phyloP scores from a whole-genome alignment of 2,329 filamentous ascomycete species.

The Corinectria fuckeliana region DNA sequence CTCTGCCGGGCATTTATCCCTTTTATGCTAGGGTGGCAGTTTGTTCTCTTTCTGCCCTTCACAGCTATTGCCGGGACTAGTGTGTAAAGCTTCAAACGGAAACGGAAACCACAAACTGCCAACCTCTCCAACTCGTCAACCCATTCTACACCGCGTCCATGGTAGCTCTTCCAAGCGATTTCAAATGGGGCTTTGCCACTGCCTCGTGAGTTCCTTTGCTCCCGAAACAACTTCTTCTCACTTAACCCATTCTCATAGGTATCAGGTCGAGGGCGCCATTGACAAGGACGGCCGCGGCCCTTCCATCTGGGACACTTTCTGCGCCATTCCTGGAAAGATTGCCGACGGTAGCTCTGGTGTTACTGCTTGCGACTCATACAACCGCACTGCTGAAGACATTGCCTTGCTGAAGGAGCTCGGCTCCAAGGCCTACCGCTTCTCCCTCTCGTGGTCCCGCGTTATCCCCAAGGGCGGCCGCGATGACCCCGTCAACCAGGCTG shows the following conservation, averaged over 20 bases:
- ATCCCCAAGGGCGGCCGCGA: constrained; percentile 85
- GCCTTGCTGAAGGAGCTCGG: constrained; percentile 76
- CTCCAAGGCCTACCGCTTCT: constrained; percentile 81
- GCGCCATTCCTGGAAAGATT: constrained; percentile 80
- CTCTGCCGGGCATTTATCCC: background rate
- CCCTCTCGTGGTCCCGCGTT: constrained; percentile 82
- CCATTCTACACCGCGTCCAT: constrained; percentile 5
- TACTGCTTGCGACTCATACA: constrained; percentile 86
- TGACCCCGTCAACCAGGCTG: constrained; percentile 80
- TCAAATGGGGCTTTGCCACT: constrained; percentile 82
- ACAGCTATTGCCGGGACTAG: background rate
- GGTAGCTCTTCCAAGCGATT: constrained; percentile 71
- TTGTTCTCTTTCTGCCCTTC: background rate
- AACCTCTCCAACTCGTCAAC: constrained; percentile 1
- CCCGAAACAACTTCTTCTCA: constrained; percentile 18
- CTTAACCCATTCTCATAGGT: constrained; percentile 58
- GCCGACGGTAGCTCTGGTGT: constrained; percentile 77
- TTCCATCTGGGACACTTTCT: constrained; percentile 93
- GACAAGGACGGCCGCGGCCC: constrained; percentile 79
- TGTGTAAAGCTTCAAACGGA: too few relatives aligned
- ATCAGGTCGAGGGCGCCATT: constrained; percentile 83
- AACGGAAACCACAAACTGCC: background rate
- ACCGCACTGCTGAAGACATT: constrained; percentile 79
- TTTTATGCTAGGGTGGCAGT: background rate
- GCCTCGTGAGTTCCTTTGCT: constrained; percentile 62